Evolutionary conservation across 495 filamentous ascomycete species (phyloP).

Genomic region (Bathelium albidoporum): DNA sequence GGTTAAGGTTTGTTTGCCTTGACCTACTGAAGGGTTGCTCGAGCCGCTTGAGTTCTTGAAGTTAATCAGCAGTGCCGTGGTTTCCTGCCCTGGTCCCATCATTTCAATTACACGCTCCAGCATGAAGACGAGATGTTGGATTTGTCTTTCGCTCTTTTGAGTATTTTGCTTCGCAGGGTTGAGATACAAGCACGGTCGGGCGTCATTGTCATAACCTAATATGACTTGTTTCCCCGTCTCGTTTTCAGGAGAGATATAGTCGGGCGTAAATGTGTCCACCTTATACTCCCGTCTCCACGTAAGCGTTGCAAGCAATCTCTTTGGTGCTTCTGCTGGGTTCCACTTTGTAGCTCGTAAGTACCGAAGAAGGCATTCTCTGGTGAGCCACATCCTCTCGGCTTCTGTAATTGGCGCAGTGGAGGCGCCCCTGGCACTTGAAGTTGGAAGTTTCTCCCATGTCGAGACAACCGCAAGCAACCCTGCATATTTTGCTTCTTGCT

Average conservation of each 20-base stretch:
- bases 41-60: conserved; percentile 71
- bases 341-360: conserved; percentile 93
- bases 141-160: conserved; percentile 72
- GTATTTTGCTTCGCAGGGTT: conserved; percentile 89
- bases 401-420: conserved; percentile 60
- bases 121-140: conserved; percentile 93
- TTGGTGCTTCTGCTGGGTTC: conserved; percentile 63
- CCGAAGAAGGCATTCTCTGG: conserved; percentile 80
- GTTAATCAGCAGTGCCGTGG: conserved; percentile 73
- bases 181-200: conserved; percentile 78
- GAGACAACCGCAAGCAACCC: conserved; percentile 55
- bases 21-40: conserved; percentile 62
- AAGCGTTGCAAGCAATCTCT: conserved; percentile 67
- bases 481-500: conserved; percentile 80
- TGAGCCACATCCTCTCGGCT: conserved; percentile 79
- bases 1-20: conserved; percentile 66
- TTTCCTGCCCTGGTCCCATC: conserved; percentile 78
- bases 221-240: conserved; percentile 92
- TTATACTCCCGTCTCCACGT: conserved; percentile 86
- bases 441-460: conserved; percentile 61
- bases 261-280: conserved; percentile 56
- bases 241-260: conserved; percentile 82
- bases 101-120: conserved; percentile 80
- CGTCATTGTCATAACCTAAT: conserved; percentile 74
- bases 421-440: conserved; percentile 45